These are phyloP conservation scores for Skeletonema tropicum DNA, from an alignment of 108 stramenopile species.

Conservation along the genomic window DNA sequence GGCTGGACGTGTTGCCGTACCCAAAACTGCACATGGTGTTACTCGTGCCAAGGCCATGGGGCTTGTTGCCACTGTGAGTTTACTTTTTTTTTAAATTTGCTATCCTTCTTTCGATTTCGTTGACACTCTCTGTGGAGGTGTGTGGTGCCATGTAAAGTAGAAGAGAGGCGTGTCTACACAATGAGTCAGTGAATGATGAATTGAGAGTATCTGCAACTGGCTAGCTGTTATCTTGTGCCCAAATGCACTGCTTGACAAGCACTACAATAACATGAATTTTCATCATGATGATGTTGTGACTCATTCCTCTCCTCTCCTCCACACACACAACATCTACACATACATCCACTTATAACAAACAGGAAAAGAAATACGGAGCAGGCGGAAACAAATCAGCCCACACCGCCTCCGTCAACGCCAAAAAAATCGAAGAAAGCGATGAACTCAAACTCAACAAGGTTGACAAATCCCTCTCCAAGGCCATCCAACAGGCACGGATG, in stretches of 20 bases:
- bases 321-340: too few species aligned
- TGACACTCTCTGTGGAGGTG: not conserved
- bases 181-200: not conserved
- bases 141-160: too few species aligned
- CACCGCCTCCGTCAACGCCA: conserved; percentile 71
- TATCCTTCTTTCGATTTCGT: conserved; percentile 4
- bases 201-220: not conserved
- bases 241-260: too few species aligned
- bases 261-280: too few species aligned
- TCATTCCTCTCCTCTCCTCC: too few species aligned
- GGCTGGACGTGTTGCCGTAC: conserved; percentile 40
- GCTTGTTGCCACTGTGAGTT: conserved; percentile 47
- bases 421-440: conserved; percentile 94
- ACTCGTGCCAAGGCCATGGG: conserved; percentile 63
- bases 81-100: too few species aligned
- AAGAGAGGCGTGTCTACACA: too few species aligned
- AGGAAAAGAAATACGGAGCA: conserved; percentile 62
- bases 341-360: too few species aligned
- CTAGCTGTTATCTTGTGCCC: too few species aligned
- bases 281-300: too few species aligned
- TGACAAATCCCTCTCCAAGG: conserved; percentile 88
- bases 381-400: conserved; percentile 93
- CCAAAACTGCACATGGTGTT: conserved; percentile 63
- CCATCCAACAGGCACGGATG: conserved; percentile 95
- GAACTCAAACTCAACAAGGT: conserved; percentile 90